These are phyloP conservation scores for Ceratocystis cubensis DNA, from an alignment of 2,329 filamentous ascomycete species.

Conservation along the genomic window DNA sequence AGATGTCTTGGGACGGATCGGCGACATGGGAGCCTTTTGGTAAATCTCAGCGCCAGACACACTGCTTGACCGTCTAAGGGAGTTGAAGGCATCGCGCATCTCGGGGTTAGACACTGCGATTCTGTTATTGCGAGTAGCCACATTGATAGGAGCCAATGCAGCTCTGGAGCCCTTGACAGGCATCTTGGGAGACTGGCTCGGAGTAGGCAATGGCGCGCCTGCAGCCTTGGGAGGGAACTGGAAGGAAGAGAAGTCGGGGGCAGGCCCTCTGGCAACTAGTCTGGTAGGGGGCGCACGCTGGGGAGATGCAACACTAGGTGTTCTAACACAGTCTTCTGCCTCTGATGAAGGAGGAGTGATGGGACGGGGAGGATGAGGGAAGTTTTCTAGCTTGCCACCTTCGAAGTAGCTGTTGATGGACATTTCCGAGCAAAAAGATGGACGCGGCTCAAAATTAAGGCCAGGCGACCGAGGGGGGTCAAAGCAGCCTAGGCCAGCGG, in stretches of 20 bases:
- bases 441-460: slow-evolving; percentile 16
- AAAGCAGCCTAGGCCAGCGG: background rate
- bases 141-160: slow-evolving; percentile 1
- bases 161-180: background rate
- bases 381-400: slow-evolving; percentile 20
- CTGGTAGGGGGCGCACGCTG: slow-evolving; percentile 3
- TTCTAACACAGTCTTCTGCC: slow-evolving; percentile 3
- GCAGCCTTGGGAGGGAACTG: slow-evolving; percentile 15
- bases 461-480: slow-evolving; percentile 7
- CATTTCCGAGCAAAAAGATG: slow-evolving; percentile 20
- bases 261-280: slow-evolving; percentile 15
- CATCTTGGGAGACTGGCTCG: slow-evolving; percentile 18
- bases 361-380: slow-evolving; percentile 17
- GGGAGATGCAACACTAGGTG: slow-evolving; percentile 5
- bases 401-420: slow-evolving; percentile 20
- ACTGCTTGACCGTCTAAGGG: slow-evolving; percentile 17
- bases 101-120: slow-evolving; percentile 15
- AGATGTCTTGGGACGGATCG: slow-evolving; percentile 15
- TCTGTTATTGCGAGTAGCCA: background rate
- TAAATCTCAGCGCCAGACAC: slow-evolving; percentile 14
- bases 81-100: slow-evolving; percentile 6
- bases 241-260: slow-evolving; percentile 19
- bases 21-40: slow-evolving; percentile 5
- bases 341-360: slow-evolving; percentile 13
- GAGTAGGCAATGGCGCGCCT: background rate